These are phyloP conservation scores for Taphrina sp. DNA, from an alignment of 1,139 yeast genomes.

Conservation along the genomic window DNA sequence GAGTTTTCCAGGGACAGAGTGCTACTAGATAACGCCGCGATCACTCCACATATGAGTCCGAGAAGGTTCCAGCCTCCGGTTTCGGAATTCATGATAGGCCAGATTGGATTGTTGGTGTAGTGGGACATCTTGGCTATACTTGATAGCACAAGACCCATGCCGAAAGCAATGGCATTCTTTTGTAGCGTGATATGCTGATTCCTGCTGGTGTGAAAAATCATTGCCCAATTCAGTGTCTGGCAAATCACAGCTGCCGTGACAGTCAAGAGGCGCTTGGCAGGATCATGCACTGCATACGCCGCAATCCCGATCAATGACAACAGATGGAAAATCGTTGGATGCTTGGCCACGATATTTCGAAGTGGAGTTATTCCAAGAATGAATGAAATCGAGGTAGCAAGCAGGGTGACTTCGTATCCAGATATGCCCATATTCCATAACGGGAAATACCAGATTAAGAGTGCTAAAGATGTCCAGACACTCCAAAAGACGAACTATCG, in stretches of 20 bases:
- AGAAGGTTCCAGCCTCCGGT: conserved; percentile 83
- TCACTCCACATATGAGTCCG: conserved; percentile 67
- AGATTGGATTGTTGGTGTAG: conserved; percentile 86
- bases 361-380: conserved; percentile 58
- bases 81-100: conserved; percentile 87
- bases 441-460: conserved; percentile 95
- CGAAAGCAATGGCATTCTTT: conserved; percentile 61
- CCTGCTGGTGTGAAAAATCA: conserved; percentile 56
- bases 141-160: conserved; percentile 70
- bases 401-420: conserved; percentile 78
- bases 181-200: conserved; percentile 50
- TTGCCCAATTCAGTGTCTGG: conserved; percentile 61
- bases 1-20: conserved; percentile 42
- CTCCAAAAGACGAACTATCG: conserved; percentile 71
- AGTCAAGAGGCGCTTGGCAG: conserved; percentile 64
- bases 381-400: conserved; percentile 59
- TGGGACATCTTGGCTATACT: conserved; percentile 71
- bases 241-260: conserved; percentile 68
- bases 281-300: conserved; percentile 64
- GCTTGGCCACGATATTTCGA: conserved; percentile 51
- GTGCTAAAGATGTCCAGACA: conserved; percentile 69
- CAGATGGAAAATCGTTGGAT: conserved; percentile 54
- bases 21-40: conserved; percentile 53
- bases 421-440: conserved; percentile 92
- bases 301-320: conserved; percentile 72